Base-by-base conservation (phyloP, 371 early-diverging fungal genomes). In the Mortierella sp. region DNA sequence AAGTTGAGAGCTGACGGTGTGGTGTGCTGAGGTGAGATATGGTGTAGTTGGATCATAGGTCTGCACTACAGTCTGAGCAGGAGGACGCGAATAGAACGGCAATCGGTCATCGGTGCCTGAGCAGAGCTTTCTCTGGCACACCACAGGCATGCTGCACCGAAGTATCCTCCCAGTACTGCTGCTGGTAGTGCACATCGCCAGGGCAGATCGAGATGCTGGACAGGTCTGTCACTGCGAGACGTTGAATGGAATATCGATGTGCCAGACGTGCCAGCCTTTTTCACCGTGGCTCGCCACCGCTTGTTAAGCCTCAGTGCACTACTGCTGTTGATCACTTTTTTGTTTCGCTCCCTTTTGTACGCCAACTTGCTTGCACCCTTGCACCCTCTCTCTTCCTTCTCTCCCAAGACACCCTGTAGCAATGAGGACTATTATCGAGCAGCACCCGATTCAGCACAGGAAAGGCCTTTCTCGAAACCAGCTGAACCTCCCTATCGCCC, bases 401-500 rank as follows among this genome's bases (percentile, higher is more conserved):
- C 34, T 16, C 37, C 37, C 13, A 37, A 13, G 16, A 16, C 41
- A 16, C 41, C 3, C 6, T 3, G 16, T 16, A 41, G 16, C 6
- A 13, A 69, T 69, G 70, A 58, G 53, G 49, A 29, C 48, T 13
- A 34, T 24, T 24, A 28, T 43, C 7, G 60, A 66, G 22, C 51
- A 55, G 3, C 52, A 22, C 5, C 16, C 29, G 3, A 34, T 49
- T 0, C 60, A n/a, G 19, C 65, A 70, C 41, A 60, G 40, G 43
- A 65, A 62, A 37, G 61, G 57, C 0, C 54, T 67, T 9, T 56
- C 57, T 17, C 52, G 76, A 24, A 50, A 67, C 58, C 56, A 60
- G 50, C 60, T 69, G 46, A 61, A 57, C 27, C 54, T 68, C 2
- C 66, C 77, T 12, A 76, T 76, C 31, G 54, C 44, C n/a, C 65